phyloP scores from a whole-genome alignment of 371 early-diverging fungal species.

The Mucor circinelloides region DNA sequence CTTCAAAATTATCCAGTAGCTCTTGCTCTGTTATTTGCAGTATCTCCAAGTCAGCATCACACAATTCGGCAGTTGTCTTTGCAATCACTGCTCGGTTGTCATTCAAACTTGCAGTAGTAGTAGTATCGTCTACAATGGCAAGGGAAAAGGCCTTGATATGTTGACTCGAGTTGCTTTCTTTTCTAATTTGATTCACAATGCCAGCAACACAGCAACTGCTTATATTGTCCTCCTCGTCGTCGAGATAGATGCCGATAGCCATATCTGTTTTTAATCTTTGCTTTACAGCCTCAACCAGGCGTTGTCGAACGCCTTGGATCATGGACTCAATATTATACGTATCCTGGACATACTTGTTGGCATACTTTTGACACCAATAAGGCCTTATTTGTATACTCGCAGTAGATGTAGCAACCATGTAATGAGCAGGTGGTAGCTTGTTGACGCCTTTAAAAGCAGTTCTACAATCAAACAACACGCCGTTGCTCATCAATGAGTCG shows the following conservation, averaged over 20 bases:
- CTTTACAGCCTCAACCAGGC: conserved; percentile 18
- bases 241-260: conserved; percentile 18
- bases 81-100: conserved; percentile 12
- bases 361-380: conserved; percentile 25
- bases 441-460: conserved; percentile 24
- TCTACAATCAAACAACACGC: conserved; percentile 6
- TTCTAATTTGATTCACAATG: conserved; percentile 15
- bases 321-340: conserved; percentile 17
- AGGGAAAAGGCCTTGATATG: conserved; percentile 18
- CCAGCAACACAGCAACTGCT: conserved; percentile 22
- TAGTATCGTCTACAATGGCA: conserved; percentile 11
- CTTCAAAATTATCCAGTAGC: conserved; percentile 11
- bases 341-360: conserved; percentile 13
- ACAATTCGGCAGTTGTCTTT: conserved; percentile 19
- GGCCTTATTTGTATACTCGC: conserved; percentile 10
- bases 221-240: conserved; percentile 20
- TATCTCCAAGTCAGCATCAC: conserved; percentile 15
- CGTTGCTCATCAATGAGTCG: conserved; percentile 10
- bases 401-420: conserved; percentile 8
- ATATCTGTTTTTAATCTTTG: conserved; percentile 17
- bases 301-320: conserved; percentile 24
- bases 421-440: conserved; percentile 23
- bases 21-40: conserved; percentile 7
- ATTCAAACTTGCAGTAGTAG: too few species aligned
- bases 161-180: conserved; percentile 15